Conservation (phyloP, 306 rosid genomes). For the Vachellia collinsii region DNA sequence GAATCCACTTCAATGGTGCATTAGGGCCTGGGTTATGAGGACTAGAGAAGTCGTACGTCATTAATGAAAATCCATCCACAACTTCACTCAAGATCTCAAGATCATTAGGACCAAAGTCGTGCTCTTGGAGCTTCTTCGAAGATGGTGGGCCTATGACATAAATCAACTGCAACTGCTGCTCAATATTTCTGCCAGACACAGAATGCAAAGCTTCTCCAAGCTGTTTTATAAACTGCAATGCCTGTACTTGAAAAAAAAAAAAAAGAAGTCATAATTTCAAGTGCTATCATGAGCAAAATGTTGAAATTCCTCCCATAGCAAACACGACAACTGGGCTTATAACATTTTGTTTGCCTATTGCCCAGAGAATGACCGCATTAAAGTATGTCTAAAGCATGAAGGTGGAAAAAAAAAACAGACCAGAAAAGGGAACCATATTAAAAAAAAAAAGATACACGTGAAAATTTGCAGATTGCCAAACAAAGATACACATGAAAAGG, state of each 20-base stretch:
- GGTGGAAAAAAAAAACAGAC: background rate
- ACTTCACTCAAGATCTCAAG: conserved; percentile 63
- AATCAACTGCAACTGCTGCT: conserved; percentile 64
- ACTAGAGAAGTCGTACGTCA: conserved; percentile 92
- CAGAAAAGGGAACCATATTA: no score
- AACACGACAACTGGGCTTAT: conserved; percentile 18
- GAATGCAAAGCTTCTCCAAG: conserved; percentile 89
- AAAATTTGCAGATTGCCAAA: background rate
- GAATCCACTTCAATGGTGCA: conserved; percentile 97
- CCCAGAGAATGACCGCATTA: conserved; percentile 20
- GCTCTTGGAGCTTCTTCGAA: conserved; percentile 70
- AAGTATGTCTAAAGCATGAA: conserved; percentile 22
- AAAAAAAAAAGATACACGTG: background rate
- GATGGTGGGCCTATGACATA: conserved; percentile 94
- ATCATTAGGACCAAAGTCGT: conserved; percentile 90
- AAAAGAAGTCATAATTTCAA: conserved; percentile 34
- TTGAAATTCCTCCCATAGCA: conserved; percentile 24
- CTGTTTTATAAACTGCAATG: conserved; percentile 79
- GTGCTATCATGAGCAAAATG: conserved; percentile 15
- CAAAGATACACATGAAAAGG: conserved; percentile 13
- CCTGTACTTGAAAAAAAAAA: conserved; percentile 61
- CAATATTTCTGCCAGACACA: conserved; percentile 48
- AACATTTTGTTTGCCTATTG: background rate
- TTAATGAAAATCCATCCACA: conserved; percentile 91
- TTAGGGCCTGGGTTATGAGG: conserved; percentile 92